A percentile compares a stretch with the other conserved stretches of the same genome.
phyloP scores from a whole-genome alignment of 345 rosid genomes.

The Limnanthes douglasii region DNA sequence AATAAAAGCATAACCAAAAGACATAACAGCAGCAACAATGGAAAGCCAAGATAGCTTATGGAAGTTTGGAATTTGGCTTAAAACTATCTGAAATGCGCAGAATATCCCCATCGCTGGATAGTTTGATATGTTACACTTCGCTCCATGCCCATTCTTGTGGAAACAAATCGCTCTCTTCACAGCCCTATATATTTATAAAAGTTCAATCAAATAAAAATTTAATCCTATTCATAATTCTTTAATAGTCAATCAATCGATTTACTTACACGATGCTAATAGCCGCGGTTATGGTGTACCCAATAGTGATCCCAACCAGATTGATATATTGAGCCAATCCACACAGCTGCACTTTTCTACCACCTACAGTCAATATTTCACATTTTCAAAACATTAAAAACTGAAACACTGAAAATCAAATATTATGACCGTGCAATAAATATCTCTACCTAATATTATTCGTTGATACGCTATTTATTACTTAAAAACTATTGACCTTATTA shows the following conservation, averaged over 20 bases:
- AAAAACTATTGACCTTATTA: no score
- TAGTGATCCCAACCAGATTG: constrained; percentile 48
- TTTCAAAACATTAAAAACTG: no score
- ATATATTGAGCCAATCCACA: constrained; percentile 83
- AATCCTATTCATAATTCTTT: no score
- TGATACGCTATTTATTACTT: no score
- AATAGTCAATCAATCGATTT: no score
- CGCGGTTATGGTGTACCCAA: constrained; percentile 89
- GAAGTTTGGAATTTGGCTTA: constrained; percentile 80
- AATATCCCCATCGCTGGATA: constrained; percentile 53
- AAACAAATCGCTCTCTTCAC: constrained; percentile 62
- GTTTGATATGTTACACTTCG: constrained; percentile 36
- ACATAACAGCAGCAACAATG: constrained; percentile 71
- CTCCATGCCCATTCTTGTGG: constrained; percentile 51
- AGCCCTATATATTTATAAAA: constrained; percentile 46
- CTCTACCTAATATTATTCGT: no score
- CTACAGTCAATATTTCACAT: no score
- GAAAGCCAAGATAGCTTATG: constrained; percentile 90
- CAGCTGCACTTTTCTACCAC: constrained; percentile 44
- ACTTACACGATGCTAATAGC: constrained; percentile 98
- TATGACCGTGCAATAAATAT: no score
- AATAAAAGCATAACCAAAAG: constrained; percentile 58
- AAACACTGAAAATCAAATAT: no score
- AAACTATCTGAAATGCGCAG: constrained; percentile 48
- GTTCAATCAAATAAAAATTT: no score